Base-by-base conservation (phyloP, 345 rosid genomes). In the Salix caprea region DNA sequence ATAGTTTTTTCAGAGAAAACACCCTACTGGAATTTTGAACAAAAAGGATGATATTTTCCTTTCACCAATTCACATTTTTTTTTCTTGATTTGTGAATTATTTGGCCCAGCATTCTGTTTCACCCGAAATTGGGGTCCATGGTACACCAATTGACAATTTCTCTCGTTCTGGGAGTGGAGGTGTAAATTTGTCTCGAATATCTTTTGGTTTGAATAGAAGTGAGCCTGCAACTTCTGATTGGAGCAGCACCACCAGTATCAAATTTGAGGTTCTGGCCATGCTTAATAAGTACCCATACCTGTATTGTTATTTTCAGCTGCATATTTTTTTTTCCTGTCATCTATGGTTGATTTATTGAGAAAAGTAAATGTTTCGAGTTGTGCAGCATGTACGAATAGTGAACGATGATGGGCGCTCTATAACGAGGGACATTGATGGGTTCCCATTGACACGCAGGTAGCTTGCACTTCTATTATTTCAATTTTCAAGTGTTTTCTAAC, bases 111-210 rank as follows among this genome's bases (percentile, higher is more conserved):
- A 95, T 87, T 95, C 96, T 64, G 77, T 90, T 71, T 87, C 97
- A 44, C 99, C 99, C 0, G 99, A 95, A 85, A 87, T 95, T 62
- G 99, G 95, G 40, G 92, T 95, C 76, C 97, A 95, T 28, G 97
- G 99, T 70, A 81, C 65, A 5, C 93, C 97, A 15, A 50, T 85
- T 30, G 97, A 95, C 71, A 93, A 90, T 82, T 95, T 95, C 80
- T 95, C 97, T 36, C 93, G 87, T 72, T 89, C 97, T 26, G 97
- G 91, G 78, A 90, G 92, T 72, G 94, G 96, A 76, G 97, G 96
- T 54, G 96, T 95, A 84, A 95, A 91, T 84, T 80, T 95, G 80
- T 95, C 99, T 60, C 88, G 89, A 78, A 77, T 91, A 40, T 91
- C 97, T 7, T 82, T 87, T 75, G 99, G 97, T 50, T 75, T 95